Conservation (phyloP, 108 stramenopile species). For the Skeletonema costatum region DNA sequence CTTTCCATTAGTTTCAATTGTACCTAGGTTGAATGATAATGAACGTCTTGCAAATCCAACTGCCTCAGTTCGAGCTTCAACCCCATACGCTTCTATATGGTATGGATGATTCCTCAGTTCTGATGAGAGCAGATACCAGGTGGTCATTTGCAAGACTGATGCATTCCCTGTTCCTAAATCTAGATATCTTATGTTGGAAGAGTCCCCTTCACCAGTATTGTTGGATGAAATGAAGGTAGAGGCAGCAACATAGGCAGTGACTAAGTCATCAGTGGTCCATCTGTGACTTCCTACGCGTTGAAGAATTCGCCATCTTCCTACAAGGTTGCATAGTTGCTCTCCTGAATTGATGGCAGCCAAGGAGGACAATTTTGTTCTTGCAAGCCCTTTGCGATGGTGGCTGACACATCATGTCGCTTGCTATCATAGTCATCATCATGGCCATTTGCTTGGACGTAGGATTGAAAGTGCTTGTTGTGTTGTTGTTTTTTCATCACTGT, state of each 20-base stretch:
- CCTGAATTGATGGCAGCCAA: constrained; percentile 53
- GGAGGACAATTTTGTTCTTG: constrained; percentile 9
- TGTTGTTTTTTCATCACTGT: neutral
- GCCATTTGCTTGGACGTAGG: constrained; percentile 23
- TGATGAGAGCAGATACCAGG: constrained; percentile 49
- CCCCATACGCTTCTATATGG: constrained; percentile 36
- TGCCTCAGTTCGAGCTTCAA: constrained; percentile 67
- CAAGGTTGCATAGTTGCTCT: constrained; percentile 73
- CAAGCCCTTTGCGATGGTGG: neutral
- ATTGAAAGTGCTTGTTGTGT: constrained; percentile 16
- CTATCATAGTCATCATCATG: constrained; percentile 23
- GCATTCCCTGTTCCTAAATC: constrained; percentile 67
- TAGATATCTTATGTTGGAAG: constrained; percentile 38
- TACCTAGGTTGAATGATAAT: constrained; percentile 58
- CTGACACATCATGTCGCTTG: constrained; percentile 16
- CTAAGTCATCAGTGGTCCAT: constrained; percentile 81
- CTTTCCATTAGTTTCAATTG: constrained; percentile 10
- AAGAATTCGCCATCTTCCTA: constrained; percentile 68
- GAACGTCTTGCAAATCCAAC: constrained; percentile 59
- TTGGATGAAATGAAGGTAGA: constrained; percentile 30
- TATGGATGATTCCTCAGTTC: neutral
- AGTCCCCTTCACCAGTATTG: neutral
- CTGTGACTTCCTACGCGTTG: constrained; percentile 68
- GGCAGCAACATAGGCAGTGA: constrained; percentile 66
- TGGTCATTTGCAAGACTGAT: constrained; percentile 62